Evolutionary conservation across 495 filamentous ascomycete genomes (phyloP).

Genomic region (Aspergillus carlsbadensis): DNA sequence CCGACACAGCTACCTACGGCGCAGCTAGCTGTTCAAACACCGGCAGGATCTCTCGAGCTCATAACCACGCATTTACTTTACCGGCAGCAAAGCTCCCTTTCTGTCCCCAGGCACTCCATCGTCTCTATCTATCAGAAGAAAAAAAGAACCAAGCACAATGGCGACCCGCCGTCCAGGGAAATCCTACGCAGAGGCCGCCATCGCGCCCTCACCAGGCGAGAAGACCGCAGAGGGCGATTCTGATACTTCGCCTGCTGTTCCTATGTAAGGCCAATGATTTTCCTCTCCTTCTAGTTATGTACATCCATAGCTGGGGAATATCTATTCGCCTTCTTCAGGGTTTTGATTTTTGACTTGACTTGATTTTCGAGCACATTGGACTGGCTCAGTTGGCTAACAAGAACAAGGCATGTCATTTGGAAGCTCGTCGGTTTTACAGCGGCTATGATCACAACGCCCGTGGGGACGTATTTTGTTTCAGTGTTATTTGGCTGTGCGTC

Average conservation of each 20-base stretch:
- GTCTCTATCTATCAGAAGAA: conserved; percentile 3
- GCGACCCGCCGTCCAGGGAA: conserved; percentile 35
- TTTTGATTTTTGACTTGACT: too few relatives aligned
- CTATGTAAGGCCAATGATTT: conserved; percentile 69
- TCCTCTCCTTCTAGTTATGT: too few relatives aligned
- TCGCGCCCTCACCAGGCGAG: conserved; percentile 24
- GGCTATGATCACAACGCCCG: conserved; percentile 83
- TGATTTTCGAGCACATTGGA: too few relatives aligned
- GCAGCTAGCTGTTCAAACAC: too few relatives aligned
- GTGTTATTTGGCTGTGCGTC: conserved; percentile 76
- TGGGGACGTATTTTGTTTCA: conserved; percentile 83
- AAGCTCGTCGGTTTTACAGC: conserved; percentile 88
- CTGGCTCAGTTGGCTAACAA: neutral
- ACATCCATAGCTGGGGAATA: too few relatives aligned
- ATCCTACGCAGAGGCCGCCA: conserved; percentile 33
- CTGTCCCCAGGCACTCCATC: neutral
- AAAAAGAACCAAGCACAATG: too few relatives aligned
- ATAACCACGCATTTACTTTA: neutral
- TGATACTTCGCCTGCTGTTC: conserved; percentile 65
- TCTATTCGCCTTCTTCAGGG: too few relatives aligned
- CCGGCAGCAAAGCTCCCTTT: too few relatives aligned
- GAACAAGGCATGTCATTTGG: conserved; percentile 72
- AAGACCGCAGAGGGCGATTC: conserved; percentile 27
- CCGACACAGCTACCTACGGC: neutral
- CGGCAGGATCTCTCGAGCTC: too few relatives aligned